These are phyloP conservation scores for Cubamyces sp. DNA, from an alignment of 768 basidiomycete genomes.

Conservation along the genomic window DNA sequence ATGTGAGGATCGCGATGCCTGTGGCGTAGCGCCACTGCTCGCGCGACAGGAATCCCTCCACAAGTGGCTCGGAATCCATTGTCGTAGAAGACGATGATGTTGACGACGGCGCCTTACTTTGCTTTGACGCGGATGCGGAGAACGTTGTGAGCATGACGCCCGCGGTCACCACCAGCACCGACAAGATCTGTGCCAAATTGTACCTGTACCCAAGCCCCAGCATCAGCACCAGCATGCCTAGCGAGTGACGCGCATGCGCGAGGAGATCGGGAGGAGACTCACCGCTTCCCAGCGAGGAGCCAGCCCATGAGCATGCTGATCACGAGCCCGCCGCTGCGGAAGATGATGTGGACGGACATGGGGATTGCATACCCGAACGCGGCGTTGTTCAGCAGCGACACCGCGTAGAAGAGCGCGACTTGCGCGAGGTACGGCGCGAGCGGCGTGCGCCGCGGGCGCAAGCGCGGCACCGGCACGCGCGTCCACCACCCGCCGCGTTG, in stretches of 20 bases:
- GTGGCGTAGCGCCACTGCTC: conserved; percentile 54
- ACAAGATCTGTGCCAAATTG: conserved; percentile 60
- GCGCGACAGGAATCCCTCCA: neutral
- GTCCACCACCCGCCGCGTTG: conserved; percentile 1
- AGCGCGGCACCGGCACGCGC: conserved; percentile 41
- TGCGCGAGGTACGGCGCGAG: conserved; percentile 75
- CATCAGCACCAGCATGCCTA: neutral
- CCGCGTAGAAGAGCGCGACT: conserved; percentile 77
- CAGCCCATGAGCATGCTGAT: conserved; percentile 84
- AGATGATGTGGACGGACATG: conserved; percentile 93
- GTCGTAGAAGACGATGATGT: conserved; percentile 1
- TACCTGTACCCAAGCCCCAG: conserved; percentile 49
- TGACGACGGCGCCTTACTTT: conserved; percentile 1
- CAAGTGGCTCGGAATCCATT: conserved; percentile 12
- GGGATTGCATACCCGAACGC: conserved; percentile 88
- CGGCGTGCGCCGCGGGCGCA: conserved; percentile 71
- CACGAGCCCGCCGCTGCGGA: conserved; percentile 85
- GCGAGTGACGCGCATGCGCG: neutral
- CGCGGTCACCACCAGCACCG: conserved; percentile 79
- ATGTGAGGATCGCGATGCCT: conserved; percentile 73
- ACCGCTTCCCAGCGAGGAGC: conserved; percentile 67
- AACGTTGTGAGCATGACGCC: conserved; percentile 84
- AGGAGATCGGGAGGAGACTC: conserved; percentile 28
- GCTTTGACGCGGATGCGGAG: conserved; percentile 58
- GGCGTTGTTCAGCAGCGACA: conserved; percentile 88